Conservation (phyloP, 495 filamentous ascomycete genomes). For the Neurospora hispaniola region DNA sequence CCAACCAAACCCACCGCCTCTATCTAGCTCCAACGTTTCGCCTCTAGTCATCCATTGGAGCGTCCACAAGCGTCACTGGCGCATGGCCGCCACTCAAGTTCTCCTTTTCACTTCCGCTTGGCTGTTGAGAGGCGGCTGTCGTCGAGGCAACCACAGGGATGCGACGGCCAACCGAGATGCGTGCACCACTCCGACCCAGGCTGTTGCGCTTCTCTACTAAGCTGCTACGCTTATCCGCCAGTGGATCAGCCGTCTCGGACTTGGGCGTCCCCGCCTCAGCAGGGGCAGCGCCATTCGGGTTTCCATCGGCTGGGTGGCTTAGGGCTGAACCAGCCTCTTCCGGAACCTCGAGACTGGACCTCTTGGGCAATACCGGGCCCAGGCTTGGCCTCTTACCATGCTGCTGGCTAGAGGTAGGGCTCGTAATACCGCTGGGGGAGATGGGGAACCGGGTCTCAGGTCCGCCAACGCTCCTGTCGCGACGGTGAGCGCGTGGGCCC, state of each 20-base stretch:
- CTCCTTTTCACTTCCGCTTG: neutral
- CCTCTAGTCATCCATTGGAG: slow-evolving; percentile 29
- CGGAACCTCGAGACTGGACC: slow-evolving; percentile 38
- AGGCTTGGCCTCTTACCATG: slow-evolving; percentile 31
- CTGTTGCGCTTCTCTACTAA: slow-evolving; percentile 40
- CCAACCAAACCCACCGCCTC: neutral
- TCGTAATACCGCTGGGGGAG: slow-evolving; percentile 48
- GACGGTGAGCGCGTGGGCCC: slow-evolving; percentile 46
- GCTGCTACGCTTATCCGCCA: slow-evolving; percentile 26
- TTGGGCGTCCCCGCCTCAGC: slow-evolving; percentile 24
- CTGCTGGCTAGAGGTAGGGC: slow-evolving; percentile 38
- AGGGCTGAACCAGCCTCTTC: slow-evolving; percentile 24
- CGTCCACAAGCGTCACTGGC: slow-evolving; percentile 21
- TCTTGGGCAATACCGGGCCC: slow-evolving; percentile 29
- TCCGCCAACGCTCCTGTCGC: slow-evolving; percentile 74
- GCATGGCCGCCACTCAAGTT: slow-evolving; percentile 2
- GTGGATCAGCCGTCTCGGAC: slow-evolving; percentile 21
- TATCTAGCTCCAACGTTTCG: neutral
- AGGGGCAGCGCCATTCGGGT: slow-evolving; percentile 25
- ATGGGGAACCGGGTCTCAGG: slow-evolving; percentile 82
- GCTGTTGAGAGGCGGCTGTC: slow-evolving; percentile 2
- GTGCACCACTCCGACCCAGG: slow-evolving; percentile 34
- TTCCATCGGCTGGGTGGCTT: slow-evolving; percentile 32
- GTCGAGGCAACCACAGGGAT: slow-evolving; percentile 19
- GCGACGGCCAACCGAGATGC: slow-evolving; percentile 32